Percentiles rank a stretch among this genome's conserved stretches.
Conservation (phyloP, 2,329 filamentous ascomycete species). For the Fusarium hainanense region DNA sequence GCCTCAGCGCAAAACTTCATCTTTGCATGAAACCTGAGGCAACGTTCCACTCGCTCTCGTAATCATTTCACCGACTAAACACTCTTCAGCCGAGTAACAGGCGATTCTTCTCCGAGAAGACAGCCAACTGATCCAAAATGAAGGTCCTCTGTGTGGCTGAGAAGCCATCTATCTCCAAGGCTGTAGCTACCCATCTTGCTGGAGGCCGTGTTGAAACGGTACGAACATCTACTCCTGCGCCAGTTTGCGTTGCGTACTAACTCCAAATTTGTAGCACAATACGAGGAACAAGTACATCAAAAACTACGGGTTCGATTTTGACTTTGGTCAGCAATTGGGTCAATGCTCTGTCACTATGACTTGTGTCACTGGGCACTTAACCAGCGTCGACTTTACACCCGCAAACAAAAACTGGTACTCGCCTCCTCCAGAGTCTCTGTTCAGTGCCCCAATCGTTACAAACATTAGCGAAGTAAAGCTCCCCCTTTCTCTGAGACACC, state of each 20-base stretch:
- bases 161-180: constrained; percentile 94
- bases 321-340: constrained; percentile 85
- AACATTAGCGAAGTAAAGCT: constrained; percentile 71
- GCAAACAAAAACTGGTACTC: constrained; percentile 83
- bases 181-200: constrained; percentile 88
- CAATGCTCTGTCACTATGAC: constrained; percentile 91
- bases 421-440: constrained; percentile 82
- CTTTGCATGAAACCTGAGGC: constrained; percentile 25
- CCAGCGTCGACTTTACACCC: constrained; percentile 78
- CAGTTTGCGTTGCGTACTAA: constrained; percentile 35
- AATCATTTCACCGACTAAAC: constrained; percentile 2
- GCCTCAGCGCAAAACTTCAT: constrained; percentile 14
- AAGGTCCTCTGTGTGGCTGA: constrained; percentile 67
- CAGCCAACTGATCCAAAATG: constrained; percentile 49
- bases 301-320: constrained; percentile 92
- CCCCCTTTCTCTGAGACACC: background rate
- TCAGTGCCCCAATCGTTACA: constrained; percentile 80
- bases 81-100: background rate
- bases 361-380: constrained; percentile 89
- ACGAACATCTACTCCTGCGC: constrained; percentile 48
- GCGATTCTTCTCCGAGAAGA: background rate
- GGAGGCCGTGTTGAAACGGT: constrained; percentile 79
- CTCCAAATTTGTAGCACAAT: constrained; percentile 62
- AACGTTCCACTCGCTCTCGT: constrained; percentile 14
- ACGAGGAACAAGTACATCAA: constrained; percentile 84